Evolutionary conservation across 2,329 filamentous ascomycete genomes (phyloP).

Genomic region (Trichoderma pleuroti): DNA sequence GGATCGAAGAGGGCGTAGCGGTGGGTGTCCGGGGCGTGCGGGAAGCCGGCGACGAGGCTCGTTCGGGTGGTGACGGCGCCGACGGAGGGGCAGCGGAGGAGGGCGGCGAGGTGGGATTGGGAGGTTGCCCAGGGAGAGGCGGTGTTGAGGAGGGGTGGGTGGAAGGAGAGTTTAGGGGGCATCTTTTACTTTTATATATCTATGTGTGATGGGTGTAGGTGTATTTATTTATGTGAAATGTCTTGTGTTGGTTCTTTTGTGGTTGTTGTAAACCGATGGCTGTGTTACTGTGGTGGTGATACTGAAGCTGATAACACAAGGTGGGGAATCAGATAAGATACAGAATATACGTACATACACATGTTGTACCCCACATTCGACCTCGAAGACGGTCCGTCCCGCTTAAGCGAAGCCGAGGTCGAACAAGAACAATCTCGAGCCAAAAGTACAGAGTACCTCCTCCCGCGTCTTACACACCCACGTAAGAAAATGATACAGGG

Average conservation of each 20-base stretch:
- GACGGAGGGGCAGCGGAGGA: constrained; percentile 60
- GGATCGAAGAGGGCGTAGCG: constrained; percentile 67
- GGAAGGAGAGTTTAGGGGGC: constrained; percentile 43
- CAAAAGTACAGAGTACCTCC: background rate
- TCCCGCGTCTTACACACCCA: background rate
- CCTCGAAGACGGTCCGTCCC: background rate
- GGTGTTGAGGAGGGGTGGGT: constrained; percentile 69
- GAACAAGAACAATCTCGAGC: background rate
- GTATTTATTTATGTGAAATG: background rate
- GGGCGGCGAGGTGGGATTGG: constrained; percentile 54
- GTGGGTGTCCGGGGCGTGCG: constrained; percentile 55
- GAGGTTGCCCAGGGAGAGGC: constrained; percentile 73
- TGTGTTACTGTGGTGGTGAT: background rate
- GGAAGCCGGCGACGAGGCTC: constrained; percentile 61
- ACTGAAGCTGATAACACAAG: background rate
- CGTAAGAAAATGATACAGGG: background rate
- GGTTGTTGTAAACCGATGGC: background rate
- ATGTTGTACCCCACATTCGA: background rate
- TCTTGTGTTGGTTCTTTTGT: background rate
- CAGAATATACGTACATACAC: background rate
- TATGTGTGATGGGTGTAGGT: background rate
- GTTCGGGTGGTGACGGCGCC: constrained; percentile 75
- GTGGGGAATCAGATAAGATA: background rate
- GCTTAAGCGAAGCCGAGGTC: background rate
- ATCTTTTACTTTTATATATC: background rate